phyloP scores from a whole-genome alignment of 2,329 filamentous ascomycete species.

The Penicillium frequentans region DNA sequence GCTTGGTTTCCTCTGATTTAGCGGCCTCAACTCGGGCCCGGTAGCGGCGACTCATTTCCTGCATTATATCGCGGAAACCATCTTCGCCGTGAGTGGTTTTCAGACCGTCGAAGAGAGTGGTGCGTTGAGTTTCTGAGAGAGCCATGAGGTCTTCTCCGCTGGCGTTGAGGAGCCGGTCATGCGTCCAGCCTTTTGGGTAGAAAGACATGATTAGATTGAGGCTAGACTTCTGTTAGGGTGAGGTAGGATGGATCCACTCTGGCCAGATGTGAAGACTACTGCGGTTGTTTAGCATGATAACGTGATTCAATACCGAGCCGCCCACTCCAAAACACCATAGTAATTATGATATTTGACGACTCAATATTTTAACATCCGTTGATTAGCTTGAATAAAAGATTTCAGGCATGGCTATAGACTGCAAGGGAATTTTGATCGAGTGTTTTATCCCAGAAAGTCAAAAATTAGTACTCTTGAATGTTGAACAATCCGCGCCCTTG shows the following conservation, averaged over 20 bases:
- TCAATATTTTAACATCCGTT: no score
- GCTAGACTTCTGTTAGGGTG: not conserved
- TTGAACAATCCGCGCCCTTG: no score
- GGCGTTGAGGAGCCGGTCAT: not conserved
- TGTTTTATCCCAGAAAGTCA: no score
- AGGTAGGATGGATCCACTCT: not conserved
- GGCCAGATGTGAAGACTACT: not conserved
- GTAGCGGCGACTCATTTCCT: not conserved
- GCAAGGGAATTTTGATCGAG: no score
- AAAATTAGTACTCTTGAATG: no score
- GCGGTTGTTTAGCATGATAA: not conserved
- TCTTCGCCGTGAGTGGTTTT: not conserved
- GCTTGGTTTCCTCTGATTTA: not conserved
- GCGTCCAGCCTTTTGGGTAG: not conserved
- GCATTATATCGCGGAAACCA: not conserved
- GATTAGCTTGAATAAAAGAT: no score
- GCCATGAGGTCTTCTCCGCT: not conserved
- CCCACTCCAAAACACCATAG: no score
- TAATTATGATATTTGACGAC: no score
- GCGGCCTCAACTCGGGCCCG: not conserved
- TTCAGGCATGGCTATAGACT: no score
- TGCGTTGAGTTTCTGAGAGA: not conserved
- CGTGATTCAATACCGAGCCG: not conserved
- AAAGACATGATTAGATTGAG: not conserved
- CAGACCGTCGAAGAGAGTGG: not conserved